Percentiles rank a stretch among this genome's conserved stretches.
These are phyloP conservation scores for Heimioporus punctisporus DNA, from an alignment of 1,284 basidiomycete genomes.

Conservation along the genomic window DNA sequence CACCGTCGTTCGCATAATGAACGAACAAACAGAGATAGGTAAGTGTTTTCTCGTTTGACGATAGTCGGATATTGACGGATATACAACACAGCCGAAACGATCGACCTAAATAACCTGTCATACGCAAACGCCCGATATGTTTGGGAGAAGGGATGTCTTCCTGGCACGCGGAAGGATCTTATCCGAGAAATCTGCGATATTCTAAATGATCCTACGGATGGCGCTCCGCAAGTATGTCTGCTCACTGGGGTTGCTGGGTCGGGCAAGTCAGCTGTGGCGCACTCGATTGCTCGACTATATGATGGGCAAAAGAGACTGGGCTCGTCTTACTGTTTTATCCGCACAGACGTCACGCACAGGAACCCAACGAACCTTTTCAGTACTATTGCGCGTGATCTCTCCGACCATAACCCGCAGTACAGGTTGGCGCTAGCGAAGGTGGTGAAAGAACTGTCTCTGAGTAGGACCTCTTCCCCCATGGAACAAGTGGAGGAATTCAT, in stretches of 20 bases:
- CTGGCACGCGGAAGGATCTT: not conserved
- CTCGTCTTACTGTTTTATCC: not conserved
- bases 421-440: not conserved
- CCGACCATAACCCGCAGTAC: not conserved
- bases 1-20: no score
- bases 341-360: not conserved
- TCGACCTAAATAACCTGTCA: not conserved
- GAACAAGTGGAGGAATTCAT: constrained; percentile 3
- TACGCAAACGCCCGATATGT: not conserved
- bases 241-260: not conserved
- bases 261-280: constrained; percentile 1
- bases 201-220: not conserved
- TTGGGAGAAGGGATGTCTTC: not conserved
- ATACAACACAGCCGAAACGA: no score
- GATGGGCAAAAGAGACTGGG: not conserved
- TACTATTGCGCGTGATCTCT: not conserved
- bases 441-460: no score
- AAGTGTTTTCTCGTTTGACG: no score
- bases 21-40: no score
- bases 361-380: constrained; percentile 1
- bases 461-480: no score
- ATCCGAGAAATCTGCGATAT: constrained; percentile 1
- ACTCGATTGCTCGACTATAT: not conserved
- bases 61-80: no score
- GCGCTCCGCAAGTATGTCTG: constrained; percentile 1